These are phyloP conservation scores for Macrotyloma uniflorum DNA, from an alignment of 306 rosid genomes.

Conservation along the genomic window DNA sequence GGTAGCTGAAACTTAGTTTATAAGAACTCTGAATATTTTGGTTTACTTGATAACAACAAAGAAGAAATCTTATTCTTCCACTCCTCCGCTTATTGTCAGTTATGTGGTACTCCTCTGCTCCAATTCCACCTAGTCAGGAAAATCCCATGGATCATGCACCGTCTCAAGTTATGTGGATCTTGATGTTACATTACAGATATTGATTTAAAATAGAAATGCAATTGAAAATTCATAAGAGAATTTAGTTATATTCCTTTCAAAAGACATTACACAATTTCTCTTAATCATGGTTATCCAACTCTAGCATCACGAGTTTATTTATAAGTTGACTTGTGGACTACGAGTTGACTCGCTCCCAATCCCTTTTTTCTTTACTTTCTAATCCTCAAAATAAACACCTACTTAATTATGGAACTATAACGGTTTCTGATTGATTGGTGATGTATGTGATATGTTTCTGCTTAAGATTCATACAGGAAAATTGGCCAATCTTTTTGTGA, in stretches of 20 bases:
- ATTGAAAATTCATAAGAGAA: neutral
- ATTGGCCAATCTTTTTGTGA: neutral
- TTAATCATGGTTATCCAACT: too few species aligned
- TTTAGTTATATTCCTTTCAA: too few species aligned
- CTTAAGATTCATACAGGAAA: neutral
- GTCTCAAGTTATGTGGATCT: conserved; percentile 53
- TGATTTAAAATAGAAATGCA: neutral
- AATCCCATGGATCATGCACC: conserved; percentile 55
- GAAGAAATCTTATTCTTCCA: neutral
- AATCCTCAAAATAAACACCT: neutral
- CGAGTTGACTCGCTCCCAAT: too few species aligned
- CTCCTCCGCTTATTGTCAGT: conserved; percentile 38
- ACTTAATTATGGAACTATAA: neutral
- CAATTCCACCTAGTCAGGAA: conserved; percentile 50
- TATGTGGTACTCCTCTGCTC: conserved; percentile 40
- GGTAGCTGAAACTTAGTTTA: neutral
- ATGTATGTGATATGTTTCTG: neutral
- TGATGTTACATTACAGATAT: conserved; percentile 72
- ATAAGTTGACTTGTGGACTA: too few species aligned
- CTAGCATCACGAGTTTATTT: too few species aligned
- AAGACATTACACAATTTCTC: neutral
- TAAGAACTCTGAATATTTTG: neutral
- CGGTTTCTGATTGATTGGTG: neutral
- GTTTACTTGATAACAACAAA: neutral
- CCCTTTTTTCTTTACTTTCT: neutral